Base-by-base conservation (phyloP, 441 rosid species). In the Arabidopsis hybrid region DNA sequence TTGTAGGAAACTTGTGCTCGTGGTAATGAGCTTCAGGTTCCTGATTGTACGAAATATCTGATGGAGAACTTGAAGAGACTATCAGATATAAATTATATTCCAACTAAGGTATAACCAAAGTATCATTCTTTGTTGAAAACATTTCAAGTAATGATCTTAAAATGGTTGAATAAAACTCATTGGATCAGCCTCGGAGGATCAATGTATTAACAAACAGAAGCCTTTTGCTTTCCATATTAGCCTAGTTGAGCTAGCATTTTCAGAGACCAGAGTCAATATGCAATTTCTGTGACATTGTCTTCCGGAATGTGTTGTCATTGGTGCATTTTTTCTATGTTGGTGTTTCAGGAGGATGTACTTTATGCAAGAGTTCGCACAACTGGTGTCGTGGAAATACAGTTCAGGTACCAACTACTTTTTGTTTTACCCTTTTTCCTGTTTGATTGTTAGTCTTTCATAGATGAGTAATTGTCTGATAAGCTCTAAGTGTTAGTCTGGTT, bases 321-420 rank as follows among this genome's bases (percentile, higher is more conserved):
- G 4, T 74, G 73, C 47, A 69, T 38, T 58, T 73, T 42, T 53
- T 70, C 31, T 56, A 42, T 74, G 79, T 73, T 75, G 73, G 51
- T 84, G 42, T 78, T 83, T 75, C 88, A 95, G 99, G 99, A 92
- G 62, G 99, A 95, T 78, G 88, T 95, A 76, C 97, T 95, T n/a
- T 87, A 87, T 82, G 97, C 99, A 10, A 87, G 99, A 86, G 91
- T 95, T 73, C 98, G 99, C 66, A 95, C 99, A 53, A 91, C 98
- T 65, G 99, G 99, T 73, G 97, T 95, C 10, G 97, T 95, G 60
- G 97, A 95, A 84, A 92, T 95, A 76, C 97, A 95, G 80, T 95
- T 95, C 95, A 95, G 98, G 99, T 95, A 84, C 85, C 71, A 59
- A 65, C 46, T 38, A 45, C 61, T 16, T 29, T 12, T 14, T 64